Evolutionary conservation across 2,329 filamentous ascomycete species (phyloP), one percentile per base, ranked within the genome.

Genomic region (Graphiopsis chlorocephala): DNA sequence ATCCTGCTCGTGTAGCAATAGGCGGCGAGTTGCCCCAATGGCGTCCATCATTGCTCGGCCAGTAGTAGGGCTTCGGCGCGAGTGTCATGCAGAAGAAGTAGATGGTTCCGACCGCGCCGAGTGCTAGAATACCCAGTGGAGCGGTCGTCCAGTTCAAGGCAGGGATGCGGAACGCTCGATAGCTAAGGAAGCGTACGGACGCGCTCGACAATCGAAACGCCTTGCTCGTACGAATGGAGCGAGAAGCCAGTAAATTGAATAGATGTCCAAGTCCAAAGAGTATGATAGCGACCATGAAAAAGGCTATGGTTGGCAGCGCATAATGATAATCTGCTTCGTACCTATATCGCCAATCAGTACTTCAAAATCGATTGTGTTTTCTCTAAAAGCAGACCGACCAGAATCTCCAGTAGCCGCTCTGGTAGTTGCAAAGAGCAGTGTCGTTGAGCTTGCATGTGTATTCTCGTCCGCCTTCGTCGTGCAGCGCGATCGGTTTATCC

Each of bases 301-400:
- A 83, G 52, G 82, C 84, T 3, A 85, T 74, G 0, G 84, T 85
- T 7, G 79, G 78, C 4, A 86, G 72, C 0, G 80, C 82, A 67
- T 82, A 87, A 38, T 82, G 79, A 67, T 82, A 79, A 68, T 87
- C 85, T 25, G 84, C 81, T 63, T 84, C 73, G 67, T 85, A 85
- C 82, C 83, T 84, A 61, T 25, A 6, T 25, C 38, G 29, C 12
- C 25, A 14, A 29, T 53, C 17, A 53, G 28, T 20, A 28, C n/a
- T n/a, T 28, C 10, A 10, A 29, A n/a, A 4, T 2, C 50, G 17
- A 20, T 20, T 11, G 15, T 8, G 25, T 53, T 20, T 25, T 42
- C 23, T n/a, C 15, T 33, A 3, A 3, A 23, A 12, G 15, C 74
- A 11, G 23, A 58, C 75, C 60, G 73, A 81, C 82, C 81, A 84